Base-by-base conservation (phyloP, 352 stramenopile genomes). In the Phytopythium mirpurense region DNA sequence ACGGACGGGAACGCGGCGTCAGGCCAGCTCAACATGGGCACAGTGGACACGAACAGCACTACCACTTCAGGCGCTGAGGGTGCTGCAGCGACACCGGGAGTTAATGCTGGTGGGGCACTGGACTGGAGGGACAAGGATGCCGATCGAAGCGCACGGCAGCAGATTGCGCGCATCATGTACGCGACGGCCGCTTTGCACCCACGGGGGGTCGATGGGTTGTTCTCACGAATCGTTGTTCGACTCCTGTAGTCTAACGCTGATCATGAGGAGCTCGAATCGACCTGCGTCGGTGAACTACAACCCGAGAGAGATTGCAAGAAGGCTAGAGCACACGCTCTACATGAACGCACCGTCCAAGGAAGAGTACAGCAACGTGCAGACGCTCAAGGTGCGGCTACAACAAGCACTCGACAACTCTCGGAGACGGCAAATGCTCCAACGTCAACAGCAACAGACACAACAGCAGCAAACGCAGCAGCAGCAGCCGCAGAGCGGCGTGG, bases 111-210 rank as follows among this genome's bases (percentile, higher is more conserved):
- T 14, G 42, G 62, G 11, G 56, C 57, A 46, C 52, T 65, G 27
- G 84, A 95, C 66, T 95, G 84, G 84, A 74, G 84, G 60, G 79
- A 95, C 54, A 95, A 95, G 62, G 84, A 93, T 43, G 74, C 80
- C 5, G 84, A 95, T 51, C 62, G 84, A 57, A 78, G 70, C 45
- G 83, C 84, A 2, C 65, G 84, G 15, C 84, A 95, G 50, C 84
- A 95, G 63, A 93, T 95, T 66, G 84, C 84, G 48, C 72, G 83
- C 59, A 93, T 95, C 68, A 95, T 95, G 84, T 95, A 73, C 29
- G 79, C 77, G 40, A 42, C 51, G 44, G 5, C 37, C 42, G 6
- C 26, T 23, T 29, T 56, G 14, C 24, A 2, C 16, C 15, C 3
- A 7, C 1, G 21, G 12, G 9, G 10, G 14, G 34, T 34, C 11